phyloP scores from a whole-genome alignment of 345 rosid species.

The Eucalyptus globulus region DNA sequence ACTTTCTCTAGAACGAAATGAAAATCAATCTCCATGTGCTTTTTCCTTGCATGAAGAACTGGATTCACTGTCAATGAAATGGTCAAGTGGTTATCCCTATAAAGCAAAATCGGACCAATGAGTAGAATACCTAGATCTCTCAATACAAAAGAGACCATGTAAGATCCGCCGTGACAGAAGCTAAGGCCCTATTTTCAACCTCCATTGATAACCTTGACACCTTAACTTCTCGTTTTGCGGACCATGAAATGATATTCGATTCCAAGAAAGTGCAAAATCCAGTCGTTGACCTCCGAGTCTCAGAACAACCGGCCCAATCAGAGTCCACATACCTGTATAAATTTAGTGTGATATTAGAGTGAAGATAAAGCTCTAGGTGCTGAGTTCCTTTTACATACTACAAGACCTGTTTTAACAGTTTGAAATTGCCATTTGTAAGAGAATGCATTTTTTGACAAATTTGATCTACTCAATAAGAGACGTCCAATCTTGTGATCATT shows the following conservation, averaged over 20 bases:
- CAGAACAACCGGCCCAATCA: accelerated
- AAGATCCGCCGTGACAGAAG: neutral
- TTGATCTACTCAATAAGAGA: neutral
- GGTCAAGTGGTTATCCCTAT: neutral
- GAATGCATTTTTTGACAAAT: neutral
- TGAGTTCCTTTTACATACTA: neutral
- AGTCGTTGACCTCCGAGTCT: neutral
- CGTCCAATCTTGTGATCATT: neutral
- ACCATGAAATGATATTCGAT: neutral
- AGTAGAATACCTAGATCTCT: neutral
- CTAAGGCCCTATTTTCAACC: neutral
- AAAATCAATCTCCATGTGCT: neutral
- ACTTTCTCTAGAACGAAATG: too few species aligned
- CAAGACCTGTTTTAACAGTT: accelerated
- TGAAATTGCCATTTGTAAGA: neutral
- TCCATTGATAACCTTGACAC: neutral
- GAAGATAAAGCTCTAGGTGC: neutral
- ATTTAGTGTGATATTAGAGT: neutral
- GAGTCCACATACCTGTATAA: neutral
- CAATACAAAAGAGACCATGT: neutral
- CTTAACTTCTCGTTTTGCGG: neutral
- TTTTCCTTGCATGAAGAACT: neutral
- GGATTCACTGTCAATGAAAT: neutral
- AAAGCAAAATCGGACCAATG: neutral
- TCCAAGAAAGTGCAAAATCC: neutral